phyloP scores from a whole-genome alignment of 2,329 filamentous ascomycete genomes.

The Colletotrichum destructivum region DNA sequence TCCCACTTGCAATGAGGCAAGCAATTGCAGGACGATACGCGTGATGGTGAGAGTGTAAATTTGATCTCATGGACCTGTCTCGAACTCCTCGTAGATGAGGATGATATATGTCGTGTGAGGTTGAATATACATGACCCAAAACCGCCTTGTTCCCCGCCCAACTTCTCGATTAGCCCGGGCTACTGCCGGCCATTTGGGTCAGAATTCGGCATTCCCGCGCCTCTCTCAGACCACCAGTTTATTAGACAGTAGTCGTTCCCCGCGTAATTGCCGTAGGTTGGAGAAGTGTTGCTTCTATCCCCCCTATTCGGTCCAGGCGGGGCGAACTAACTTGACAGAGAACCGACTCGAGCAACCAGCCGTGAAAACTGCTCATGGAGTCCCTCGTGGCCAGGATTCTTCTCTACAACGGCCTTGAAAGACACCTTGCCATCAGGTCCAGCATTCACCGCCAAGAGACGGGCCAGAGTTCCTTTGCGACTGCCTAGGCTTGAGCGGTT shows the following conservation, averaged over 20 bases:
- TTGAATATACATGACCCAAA: slow-evolving; percentile 5
- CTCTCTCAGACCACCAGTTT: background rate
- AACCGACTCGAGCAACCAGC: background rate
- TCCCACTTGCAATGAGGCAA: background rate
- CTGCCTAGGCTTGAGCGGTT: background rate
- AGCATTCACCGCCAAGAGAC: background rate
- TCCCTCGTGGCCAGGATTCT: background rate
- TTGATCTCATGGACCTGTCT: background rate
- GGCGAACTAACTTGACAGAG: background rate
- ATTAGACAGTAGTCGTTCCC: background rate
- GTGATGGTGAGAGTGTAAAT: too few relatives aligned
- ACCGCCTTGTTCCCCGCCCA: background rate
- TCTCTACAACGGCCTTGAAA: slow-evolving; percentile 4
- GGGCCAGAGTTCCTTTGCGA: background rate
- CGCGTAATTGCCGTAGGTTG: too few relatives aligned
- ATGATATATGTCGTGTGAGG: background rate
- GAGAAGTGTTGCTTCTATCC: background rate
- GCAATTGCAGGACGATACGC: background rate
- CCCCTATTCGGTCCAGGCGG: background rate
- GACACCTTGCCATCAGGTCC: background rate
- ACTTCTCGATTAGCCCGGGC: background rate
- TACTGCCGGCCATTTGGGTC: background rate
- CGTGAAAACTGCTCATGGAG: background rate
- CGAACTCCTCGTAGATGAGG: background rate
- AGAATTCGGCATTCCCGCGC: background rate